Percentiles rank a stretch among this genome's conserved stretches.
Evolutionary conservation across 805 yeast species (phyloP).

Genomic region (Saturnispora galanensis): DNA sequence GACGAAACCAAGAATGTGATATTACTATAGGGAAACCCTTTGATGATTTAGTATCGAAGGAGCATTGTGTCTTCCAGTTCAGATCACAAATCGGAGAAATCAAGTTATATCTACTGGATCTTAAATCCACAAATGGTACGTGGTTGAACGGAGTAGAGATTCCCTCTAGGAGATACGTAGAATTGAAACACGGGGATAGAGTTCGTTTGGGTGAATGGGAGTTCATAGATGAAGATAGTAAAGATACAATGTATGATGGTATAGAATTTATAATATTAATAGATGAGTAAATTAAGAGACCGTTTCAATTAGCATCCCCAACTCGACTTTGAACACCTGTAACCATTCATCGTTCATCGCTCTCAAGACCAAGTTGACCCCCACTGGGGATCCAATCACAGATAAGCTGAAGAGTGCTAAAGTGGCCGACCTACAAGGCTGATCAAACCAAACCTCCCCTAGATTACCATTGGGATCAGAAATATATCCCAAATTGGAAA

Average conservation of each 20-base stretch:
- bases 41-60: constrained; percentile 16
- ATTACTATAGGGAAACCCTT: constrained; percentile 14
- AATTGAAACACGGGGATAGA: constrained; percentile 19
- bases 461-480: background rate
- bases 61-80: constrained; percentile 26
- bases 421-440: constrained; percentile 10
- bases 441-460: constrained; percentile 8
- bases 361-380: constrained; percentile 6
- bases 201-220: constrained; percentile 20
- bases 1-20: constrained; percentile 18
- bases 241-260: constrained; percentile 3
- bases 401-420: constrained; percentile 10
- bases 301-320: background rate
- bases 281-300: constrained; percentile 1
- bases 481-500: constrained; percentile 9
- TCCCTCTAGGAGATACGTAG: constrained; percentile 20
- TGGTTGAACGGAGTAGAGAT: constrained; percentile 23
- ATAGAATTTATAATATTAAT: constrained; percentile 19
- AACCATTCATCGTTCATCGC: constrained; percentile 7
- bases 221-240: background rate
- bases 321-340: constrained; percentile 1
- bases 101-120: constrained; percentile 20
- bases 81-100: constrained; percentile 8
- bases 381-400: constrained; percentile 9
- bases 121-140: constrained; percentile 24